Percentiles rank a stretch among this genome's conserved stretches.
Conservation (phyloP, 129 eudicot genomes). For the Logfia minima region DNA sequence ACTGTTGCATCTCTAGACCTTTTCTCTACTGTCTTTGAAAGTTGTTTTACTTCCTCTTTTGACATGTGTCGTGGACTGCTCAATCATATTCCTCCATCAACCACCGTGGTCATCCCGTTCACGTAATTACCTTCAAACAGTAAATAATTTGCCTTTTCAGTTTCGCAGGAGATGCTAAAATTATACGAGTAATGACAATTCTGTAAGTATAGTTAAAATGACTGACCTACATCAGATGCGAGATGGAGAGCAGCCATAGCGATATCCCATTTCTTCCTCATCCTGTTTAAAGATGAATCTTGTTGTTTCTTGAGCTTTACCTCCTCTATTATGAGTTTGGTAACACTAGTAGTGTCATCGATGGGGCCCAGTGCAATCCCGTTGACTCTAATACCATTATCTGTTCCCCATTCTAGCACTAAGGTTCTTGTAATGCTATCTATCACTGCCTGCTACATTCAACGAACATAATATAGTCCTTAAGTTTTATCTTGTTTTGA, state of each 20-base stretch:
- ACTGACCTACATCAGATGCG: constrained; percentile 56
- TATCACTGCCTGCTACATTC: constrained; percentile 49
- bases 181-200: neutral
- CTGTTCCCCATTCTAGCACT: constrained; percentile 67
- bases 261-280: constrained; percentile 62
- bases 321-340: constrained; percentile 45
- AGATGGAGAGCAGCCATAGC: constrained; percentile 65
- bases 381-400: constrained; percentile 50
- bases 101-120: constrained; percentile 46
- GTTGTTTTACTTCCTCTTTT: constrained; percentile 47
- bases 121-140: constrained; percentile 43
- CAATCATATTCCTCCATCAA: constrained; percentile 54
- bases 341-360: constrained; percentile 47
- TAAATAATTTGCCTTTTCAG: neutral
- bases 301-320: constrained; percentile 22
- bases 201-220: neutral
- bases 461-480: neutral
- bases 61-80: constrained; percentile 40
- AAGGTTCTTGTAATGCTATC: constrained; percentile 56
- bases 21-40: constrained; percentile 48
- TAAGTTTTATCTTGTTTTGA: neutral
- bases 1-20: constrained; percentile 45
- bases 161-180: neutral
- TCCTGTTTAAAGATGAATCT: constrained; percentile 38
- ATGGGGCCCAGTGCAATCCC: constrained; percentile 60